phyloP scores from a whole-genome alignment of 768 basidiomycete genomes.

The Trametes coccinea region DNA sequence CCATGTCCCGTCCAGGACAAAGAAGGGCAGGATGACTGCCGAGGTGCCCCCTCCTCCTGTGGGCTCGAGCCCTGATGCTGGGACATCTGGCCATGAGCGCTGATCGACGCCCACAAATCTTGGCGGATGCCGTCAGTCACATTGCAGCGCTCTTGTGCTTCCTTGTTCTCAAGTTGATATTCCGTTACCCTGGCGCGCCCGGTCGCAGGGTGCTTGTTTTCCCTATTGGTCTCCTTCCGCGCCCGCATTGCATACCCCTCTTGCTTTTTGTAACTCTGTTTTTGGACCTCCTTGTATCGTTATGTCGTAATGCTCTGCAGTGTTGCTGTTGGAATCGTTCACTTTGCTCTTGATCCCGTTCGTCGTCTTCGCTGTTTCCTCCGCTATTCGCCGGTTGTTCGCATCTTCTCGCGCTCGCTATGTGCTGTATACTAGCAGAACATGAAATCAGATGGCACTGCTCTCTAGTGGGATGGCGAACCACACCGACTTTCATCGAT shows the following conservation, averaged over 20 bases:
- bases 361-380: not conserved
- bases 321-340: not conserved
- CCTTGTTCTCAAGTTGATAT: not conserved
- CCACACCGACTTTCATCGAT: too few species aligned
- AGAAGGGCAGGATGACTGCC: slow-evolving; percentile 41
- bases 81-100: slow-evolving; percentile 20
- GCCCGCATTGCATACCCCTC: too few species aligned
- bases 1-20: slow-evolving; percentile 49
- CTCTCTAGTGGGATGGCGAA: not conserved
- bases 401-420: not conserved
- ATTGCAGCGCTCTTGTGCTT: not conserved
- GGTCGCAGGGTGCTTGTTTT: not conserved
- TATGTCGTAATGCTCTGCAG: not conserved
- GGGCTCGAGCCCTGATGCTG: slow-evolving; percentile 27
- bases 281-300: not conserved
- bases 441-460: not conserved
- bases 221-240: not conserved
- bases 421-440: not conserved
- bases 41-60: slow-evolving; percentile 16
- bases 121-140: not conserved
- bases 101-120: slow-evolving; percentile 12
- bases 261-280: not conserved
- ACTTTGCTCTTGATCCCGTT: not conserved
- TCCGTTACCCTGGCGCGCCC: not conserved
- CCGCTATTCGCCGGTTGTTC: not conserved